These are phyloP conservation scores for Gloeopeniophorella convolvens DNA, from an alignment of 768 basidiomycete species.

Conservation along the genomic window DNA sequence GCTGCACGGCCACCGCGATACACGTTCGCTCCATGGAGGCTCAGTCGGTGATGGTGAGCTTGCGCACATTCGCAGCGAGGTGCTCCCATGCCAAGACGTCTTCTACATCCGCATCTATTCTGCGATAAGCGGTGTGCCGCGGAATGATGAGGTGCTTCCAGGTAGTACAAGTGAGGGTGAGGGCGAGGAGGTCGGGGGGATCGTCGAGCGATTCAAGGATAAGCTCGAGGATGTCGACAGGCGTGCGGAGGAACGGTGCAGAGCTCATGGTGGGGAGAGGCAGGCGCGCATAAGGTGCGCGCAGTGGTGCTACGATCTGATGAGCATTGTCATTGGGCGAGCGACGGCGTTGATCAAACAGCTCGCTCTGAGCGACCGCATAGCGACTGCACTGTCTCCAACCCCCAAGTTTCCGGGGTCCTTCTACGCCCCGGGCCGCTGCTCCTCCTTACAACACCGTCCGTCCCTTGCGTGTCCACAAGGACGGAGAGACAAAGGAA, in stretches of 20 bases:
- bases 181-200: constrained; percentile 9
- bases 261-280: background rate
- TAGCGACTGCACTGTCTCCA: too few species aligned
- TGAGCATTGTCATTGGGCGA: too few species aligned
- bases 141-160: constrained; percentile 17
- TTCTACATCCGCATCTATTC: constrained; percentile 7
- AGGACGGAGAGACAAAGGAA: too few species aligned
- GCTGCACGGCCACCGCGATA: too few species aligned
- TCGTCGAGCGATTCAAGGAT: constrained; percentile 8
- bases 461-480: too few species aligned
- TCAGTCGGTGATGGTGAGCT: constrained; percentile 6
- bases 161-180: constrained; percentile 8
- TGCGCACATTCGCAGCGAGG: constrained; percentile 17
- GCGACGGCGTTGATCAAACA: too few species aligned
- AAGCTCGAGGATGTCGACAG: constrained; percentile 9
- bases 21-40: too few species aligned
- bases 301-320: background rate
- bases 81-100: constrained; percentile 13
- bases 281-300: background rate
- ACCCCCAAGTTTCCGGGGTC: too few species aligned
- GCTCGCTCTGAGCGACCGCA: background rate
- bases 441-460: too few species aligned
- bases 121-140: constrained; percentile 16
- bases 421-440: too few species aligned
- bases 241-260: background rate